Evolutionary conservation across 169 alveolate species (phyloP).

Genomic region (Theileria parva): DNA sequence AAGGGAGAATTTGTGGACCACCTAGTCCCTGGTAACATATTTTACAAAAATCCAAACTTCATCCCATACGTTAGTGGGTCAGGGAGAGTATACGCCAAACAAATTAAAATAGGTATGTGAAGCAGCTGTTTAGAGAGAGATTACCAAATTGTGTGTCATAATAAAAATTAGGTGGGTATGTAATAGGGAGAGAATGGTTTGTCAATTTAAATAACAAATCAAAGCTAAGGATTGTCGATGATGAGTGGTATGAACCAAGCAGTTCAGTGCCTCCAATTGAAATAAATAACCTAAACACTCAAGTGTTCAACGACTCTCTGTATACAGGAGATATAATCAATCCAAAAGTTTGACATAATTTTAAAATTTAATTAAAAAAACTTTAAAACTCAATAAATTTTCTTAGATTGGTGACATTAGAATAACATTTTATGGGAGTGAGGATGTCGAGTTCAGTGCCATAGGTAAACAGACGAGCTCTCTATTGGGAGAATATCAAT

Average conservation of each 20-base stretch:
- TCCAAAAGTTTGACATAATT: conserved; percentile 67
- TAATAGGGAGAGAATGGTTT: conserved; percentile 37
- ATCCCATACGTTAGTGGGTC: conserved; percentile 63
- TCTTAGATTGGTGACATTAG: conserved; percentile 58
- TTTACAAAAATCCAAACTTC: conserved; percentile 64
- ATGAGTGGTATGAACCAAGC: conserved; percentile 68
- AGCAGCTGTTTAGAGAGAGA: not conserved
- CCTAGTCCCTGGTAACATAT: conserved; percentile 40
- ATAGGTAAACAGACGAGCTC: conserved; percentile 48
- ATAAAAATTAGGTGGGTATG: conserved; percentile 36
- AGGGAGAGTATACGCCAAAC: conserved; percentile 58
- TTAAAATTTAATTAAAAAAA: not conserved
- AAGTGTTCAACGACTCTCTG: conserved; percentile 70
- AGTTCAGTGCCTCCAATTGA: conserved; percentile 70
- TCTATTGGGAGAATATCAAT: conserved; percentile 28
- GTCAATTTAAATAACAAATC: conserved; percentile 35
- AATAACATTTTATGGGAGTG: conserved; percentile 65
- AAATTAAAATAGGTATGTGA: conserved; percentile 26
- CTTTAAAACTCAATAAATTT: not conserved
- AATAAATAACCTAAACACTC: conserved; percentile 70
- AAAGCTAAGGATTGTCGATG: conserved; percentile 70
- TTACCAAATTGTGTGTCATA: not conserved
- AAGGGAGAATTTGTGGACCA: conserved; percentile 63
- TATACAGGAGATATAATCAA: conserved; percentile 78
- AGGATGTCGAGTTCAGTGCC: conserved; percentile 30